A percentile compares a stretch with the other conserved stretches of the same genome.
Evolutionary conservation across 208 protist genomes (phyloP).

Genomic region (Leishmania major): DNA sequence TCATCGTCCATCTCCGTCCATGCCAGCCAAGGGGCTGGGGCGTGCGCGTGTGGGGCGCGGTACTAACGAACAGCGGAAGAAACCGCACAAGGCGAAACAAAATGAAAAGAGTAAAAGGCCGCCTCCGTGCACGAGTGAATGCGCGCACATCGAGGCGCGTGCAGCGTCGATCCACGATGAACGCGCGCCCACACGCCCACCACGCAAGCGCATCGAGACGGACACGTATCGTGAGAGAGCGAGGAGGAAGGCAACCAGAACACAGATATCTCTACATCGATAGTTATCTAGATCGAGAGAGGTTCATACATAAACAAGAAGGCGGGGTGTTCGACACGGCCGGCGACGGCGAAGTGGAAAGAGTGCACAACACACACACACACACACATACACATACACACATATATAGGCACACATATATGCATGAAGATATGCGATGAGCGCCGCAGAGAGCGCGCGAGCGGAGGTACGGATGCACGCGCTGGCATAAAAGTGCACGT

Average conservation of each 20-base stretch:
- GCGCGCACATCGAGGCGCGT: no score
- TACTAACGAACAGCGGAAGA: not conserved
- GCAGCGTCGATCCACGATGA: not conserved
- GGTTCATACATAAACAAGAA: no score
- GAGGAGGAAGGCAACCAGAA: not conserved
- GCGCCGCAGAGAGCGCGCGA: not conserved
- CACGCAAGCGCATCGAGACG: not conserved
- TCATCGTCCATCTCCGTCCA: not conserved
- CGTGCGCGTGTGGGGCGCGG: not conserved
- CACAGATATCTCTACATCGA: no score
- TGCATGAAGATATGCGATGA: no score
- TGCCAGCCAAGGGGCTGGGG: not conserved
- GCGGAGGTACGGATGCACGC: not conserved
- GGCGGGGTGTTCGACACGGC: no score
- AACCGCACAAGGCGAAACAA: not conserved
- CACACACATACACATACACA: no score
- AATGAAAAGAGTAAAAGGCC: not conserved
- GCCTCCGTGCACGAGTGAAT: not conserved
- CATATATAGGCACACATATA: not conserved
- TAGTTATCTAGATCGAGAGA: no score
- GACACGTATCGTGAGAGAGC: not conserved
- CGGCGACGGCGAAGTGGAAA: no score
- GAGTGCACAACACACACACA: no score
- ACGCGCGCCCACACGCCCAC: not conserved
- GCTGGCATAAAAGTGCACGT: not conserved